A percentile compares a stretch with the other conserved stretches of the same genome.
Conservation (phyloP, 1,139 yeast genomes). For the Nakaseomyces sp. region DNA sequence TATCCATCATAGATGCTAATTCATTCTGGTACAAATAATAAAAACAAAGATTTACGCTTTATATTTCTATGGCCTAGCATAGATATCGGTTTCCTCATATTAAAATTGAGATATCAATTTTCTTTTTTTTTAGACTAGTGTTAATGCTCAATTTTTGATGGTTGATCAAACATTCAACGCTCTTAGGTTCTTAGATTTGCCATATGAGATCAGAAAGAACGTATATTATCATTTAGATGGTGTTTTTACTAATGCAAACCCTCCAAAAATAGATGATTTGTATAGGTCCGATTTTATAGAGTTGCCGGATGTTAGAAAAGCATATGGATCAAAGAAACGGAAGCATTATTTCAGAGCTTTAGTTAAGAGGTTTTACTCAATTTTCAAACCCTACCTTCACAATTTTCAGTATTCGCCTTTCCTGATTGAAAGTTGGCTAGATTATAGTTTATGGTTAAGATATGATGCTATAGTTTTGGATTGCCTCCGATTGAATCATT, state of each 20-base stretch:
- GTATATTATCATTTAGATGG: conserved; percentile 24
- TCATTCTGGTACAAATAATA: too few relatives aligned
- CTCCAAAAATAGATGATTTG: conserved; percentile 2
- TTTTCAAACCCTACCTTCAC: conserved; percentile 18
- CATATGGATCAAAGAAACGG: conserved; percentile 4
- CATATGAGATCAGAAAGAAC: conserved; percentile 21
- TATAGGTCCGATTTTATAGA: conserved; percentile 10
- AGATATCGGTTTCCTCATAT: too few relatives aligned
- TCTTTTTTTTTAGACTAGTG: neutral
- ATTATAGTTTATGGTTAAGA: conserved; percentile 22
- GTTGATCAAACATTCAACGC: conserved; percentile 10
- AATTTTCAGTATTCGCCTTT: conserved; percentile 22
- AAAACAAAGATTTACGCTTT: too few relatives aligned
- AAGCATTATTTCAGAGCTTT: conserved; percentile 7
- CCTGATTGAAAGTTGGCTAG: conserved; percentile 22
- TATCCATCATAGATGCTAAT: too few relatives aligned
- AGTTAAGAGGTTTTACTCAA: conserved; percentile 10
- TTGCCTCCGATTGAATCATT: conserved; percentile 23
- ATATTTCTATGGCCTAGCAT: too few relatives aligned
- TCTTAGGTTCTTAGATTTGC: conserved; percentile 18
- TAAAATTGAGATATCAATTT: neutral
- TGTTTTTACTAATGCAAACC: conserved; percentile 13
- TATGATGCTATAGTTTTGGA: conserved; percentile 28
- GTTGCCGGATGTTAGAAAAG: conserved; percentile 5
- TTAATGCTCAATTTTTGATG: neutral